A percentile compares a stretch with the other conserved stretches of the same genome.
These are phyloP conservation scores for Pichia sp. DNA, from an alignment of 1,139 yeast genomes.

Conservation along the genomic window DNA sequence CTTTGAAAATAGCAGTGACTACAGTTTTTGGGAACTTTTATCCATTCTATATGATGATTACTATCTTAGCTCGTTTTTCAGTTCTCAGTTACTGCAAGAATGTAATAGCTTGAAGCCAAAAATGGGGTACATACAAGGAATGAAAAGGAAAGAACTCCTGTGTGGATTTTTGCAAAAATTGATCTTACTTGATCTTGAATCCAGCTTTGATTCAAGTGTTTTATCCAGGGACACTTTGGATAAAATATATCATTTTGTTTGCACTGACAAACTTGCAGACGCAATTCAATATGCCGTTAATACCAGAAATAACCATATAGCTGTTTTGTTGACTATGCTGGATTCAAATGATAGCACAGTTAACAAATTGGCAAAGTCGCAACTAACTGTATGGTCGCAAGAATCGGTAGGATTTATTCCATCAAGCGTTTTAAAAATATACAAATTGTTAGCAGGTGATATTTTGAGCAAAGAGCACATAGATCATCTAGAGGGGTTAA, in stretches of 20 bases:
- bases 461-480: constrained; percentile 33
- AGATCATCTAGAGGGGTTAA: constrained; percentile 42
- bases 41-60: constrained; percentile 55
- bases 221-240: constrained; percentile 38
- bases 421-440: constrained; percentile 48
- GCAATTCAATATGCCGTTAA: constrained; percentile 62
- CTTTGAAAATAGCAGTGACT: constrained; percentile 26
- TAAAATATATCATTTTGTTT: constrained; percentile 47
- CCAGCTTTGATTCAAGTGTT: constrained; percentile 19
- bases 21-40: constrained; percentile 46
- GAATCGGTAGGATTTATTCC: constrained; percentile 48
- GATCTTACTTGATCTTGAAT: constrained; percentile 42
- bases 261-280: constrained; percentile 52
- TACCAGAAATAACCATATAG: constrained; percentile 60
- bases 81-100: constrained; percentile 29
- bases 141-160: constrained; percentile 43
- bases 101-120: constrained; percentile 30
- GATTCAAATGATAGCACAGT: constrained; percentile 66
- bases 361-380: constrained; percentile 50
- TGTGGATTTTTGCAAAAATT: constrained; percentile 56
- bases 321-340: constrained; percentile 62
- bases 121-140: constrained; percentile 28
- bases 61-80: constrained; percentile 20
- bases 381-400: constrained; percentile 61
- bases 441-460: constrained; percentile 62